A percentile compares a stretch with the other conserved stretches of the same genome.
Evolutionary conservation across 2,329 filamentous ascomycete genomes (phyloP).

Genomic region (Coniosporium tulheliwenetii): DNA sequence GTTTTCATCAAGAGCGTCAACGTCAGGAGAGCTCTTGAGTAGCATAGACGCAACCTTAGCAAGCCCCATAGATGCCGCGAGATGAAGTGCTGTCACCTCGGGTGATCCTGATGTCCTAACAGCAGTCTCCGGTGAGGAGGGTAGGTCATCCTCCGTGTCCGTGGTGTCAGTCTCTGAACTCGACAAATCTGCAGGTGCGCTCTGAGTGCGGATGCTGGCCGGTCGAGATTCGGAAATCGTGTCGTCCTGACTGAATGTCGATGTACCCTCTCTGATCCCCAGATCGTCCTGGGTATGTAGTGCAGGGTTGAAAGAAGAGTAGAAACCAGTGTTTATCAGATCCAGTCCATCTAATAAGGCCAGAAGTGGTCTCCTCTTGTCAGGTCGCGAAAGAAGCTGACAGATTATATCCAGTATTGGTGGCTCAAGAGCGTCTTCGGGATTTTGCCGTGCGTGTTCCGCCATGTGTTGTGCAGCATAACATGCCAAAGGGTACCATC

Average conservation of each 20-base stretch:
- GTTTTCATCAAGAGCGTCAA: conserved; percentile 5
- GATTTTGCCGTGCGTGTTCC: conserved; percentile 4
- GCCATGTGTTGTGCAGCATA: conserved; percentile 6
- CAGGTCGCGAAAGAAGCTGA: conserved; percentile 3
- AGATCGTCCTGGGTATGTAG: no score
- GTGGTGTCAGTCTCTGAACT: no score
- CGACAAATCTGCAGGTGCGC: no score
- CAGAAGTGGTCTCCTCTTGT: conserved; percentile 4
- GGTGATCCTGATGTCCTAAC: background rate
- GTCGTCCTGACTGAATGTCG: no score
- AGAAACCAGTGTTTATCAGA: conserved; percentile 3
- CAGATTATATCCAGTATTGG: conserved; percentile 4
- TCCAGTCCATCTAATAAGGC: conserved; percentile 4
- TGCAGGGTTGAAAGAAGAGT: background rate
- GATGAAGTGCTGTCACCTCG: conserved; percentile 4
- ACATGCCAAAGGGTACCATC: conserved; percentile 3
- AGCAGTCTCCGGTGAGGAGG: no score
- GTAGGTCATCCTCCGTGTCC: no score
- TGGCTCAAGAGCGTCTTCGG: conserved; percentile 4
- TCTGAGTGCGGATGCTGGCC: no score
- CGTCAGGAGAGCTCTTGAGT: conserved; percentile 2
- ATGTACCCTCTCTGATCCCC: no score
- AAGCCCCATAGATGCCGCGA: conserved; percentile 5
- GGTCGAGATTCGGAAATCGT: no score
- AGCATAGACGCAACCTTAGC: conserved; percentile 5